phyloP scores from a whole-genome alignment of 192 early-diverging fungal species.

The Glomus cerebriforme region DNA sequence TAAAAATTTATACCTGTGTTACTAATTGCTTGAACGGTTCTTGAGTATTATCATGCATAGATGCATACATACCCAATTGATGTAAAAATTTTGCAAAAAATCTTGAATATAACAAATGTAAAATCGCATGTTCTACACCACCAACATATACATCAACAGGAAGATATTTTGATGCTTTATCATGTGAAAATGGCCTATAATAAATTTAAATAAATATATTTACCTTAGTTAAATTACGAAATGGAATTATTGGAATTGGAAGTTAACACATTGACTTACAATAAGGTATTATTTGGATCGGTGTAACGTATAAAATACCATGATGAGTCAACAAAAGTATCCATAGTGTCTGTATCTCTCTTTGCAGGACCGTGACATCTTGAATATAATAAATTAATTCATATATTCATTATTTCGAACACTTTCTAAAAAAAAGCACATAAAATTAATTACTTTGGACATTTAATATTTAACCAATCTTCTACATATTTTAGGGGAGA shows the following conservation, averaged over 20 bases:
- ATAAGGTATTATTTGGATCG: slow-evolving; percentile 69
- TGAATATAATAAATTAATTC: slow-evolving; percentile 13
- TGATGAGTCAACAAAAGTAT: slow-evolving; percentile 97
- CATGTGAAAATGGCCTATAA: slow-evolving; percentile 53
- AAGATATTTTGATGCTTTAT: slow-evolving; percentile 54
- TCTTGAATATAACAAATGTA: slow-evolving; percentile 92
- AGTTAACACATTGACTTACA: slow-evolving; percentile 32
- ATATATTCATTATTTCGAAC: neutral
- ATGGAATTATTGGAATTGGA: neutral
- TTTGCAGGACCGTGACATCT: slow-evolving; percentile 72
- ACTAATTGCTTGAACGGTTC: slow-evolving; percentile 85
- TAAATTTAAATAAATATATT: neutral
- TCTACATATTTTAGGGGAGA: slow-evolving; percentile 65
- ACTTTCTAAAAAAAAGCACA: too few species aligned
- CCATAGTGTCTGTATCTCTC: slow-evolving; percentile 93
- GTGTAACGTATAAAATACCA: slow-evolving; percentile 94
- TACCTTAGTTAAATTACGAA: neutral
- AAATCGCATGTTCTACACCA: slow-evolving; percentile 90
- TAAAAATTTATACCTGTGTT: slow-evolving; percentile 59
- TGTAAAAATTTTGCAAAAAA: slow-evolving; percentile 86
- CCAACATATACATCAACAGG: slow-evolving; percentile 96
- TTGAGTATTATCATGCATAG: slow-evolving; percentile 40
- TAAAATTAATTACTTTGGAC: slow-evolving; percentile 65
- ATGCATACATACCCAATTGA: slow-evolving; percentile 54
- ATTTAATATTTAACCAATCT: slow-evolving; percentile 75